These are phyloP conservation scores for Debaryomyces sp. DNA, from an alignment of 1,139 yeast genomes.

Conservation along the genomic window DNA sequence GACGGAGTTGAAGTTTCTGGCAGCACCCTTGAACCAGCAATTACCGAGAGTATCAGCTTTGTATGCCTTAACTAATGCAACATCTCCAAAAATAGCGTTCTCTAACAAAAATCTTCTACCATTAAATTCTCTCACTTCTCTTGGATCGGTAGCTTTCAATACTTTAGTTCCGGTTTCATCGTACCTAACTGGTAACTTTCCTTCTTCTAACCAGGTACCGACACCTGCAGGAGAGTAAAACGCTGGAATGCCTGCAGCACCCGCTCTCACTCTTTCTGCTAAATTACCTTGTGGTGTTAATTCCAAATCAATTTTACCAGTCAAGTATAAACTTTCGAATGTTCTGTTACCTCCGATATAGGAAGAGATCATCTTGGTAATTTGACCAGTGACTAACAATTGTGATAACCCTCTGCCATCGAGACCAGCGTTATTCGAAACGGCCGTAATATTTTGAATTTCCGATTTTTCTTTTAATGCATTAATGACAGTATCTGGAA, in stretches of 20 bases:
- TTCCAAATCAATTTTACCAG: conserved; percentile 49
- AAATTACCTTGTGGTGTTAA: conserved; percentile 54
- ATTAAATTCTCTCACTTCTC: conserved; percentile 44
- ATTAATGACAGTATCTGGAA: conserved; percentile 48
- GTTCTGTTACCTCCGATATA: conserved; percentile 51
- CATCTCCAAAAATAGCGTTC: conserved; percentile 47
- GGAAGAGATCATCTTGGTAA: conserved; percentile 48
- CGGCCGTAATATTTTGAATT: conserved; percentile 43
- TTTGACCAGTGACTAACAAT: conserved; percentile 45
- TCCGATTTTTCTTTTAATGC: conserved; percentile 35
- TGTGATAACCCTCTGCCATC: conserved; percentile 48
- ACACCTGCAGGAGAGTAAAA: conserved; percentile 53
- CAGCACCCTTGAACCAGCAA: conserved; percentile 50
- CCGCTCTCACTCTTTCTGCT: conserved; percentile 53
- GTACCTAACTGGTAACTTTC: conserved; percentile 48
- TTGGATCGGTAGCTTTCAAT: conserved; percentile 35
- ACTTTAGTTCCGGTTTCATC: conserved; percentile 33
- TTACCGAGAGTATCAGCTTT: conserved; percentile 52
- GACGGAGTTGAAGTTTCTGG: conserved; percentile 48
- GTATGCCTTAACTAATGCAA: conserved; percentile 50
- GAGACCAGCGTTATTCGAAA: conserved; percentile 54
- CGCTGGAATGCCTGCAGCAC: conserved; percentile 54
- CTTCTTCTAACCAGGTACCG: conserved; percentile 55
- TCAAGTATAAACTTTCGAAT: conserved; percentile 42
- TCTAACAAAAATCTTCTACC: conserved; percentile 49